phyloP scores from a whole-genome alignment of 2,329 filamentous ascomycete species.

The Emydomyces testavorans region DNA sequence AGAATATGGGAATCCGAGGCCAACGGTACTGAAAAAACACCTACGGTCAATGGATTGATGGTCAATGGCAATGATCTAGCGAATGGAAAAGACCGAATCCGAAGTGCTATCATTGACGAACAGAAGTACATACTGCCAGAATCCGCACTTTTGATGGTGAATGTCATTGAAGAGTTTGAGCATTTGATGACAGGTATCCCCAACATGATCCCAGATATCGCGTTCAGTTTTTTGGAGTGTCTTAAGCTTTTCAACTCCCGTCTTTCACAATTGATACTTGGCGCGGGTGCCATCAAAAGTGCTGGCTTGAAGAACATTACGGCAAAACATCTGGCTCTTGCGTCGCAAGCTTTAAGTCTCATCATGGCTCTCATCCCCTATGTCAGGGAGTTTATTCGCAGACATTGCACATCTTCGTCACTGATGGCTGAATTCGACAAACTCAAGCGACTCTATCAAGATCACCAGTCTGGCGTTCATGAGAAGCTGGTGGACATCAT shows the following conservation, averaged over 20 bases:
- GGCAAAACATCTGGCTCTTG: slow-evolving; percentile 84
- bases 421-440: slow-evolving; percentile 81
- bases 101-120: slow-evolving; percentile 66
- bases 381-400: slow-evolving; percentile 77
- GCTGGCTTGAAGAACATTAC: slow-evolving; percentile 93
- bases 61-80: slow-evolving; percentile 24
- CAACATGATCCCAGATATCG: slow-evolving; percentile 76
- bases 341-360: slow-evolving; percentile 79
- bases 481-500: slow-evolving; percentile 92
- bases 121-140: slow-evolving; percentile 77
- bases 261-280: slow-evolving; percentile 90
- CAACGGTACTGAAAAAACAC: slow-evolving; percentile 18
- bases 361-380: slow-evolving; percentile 79
- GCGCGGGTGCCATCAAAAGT: slow-evolving; percentile 77
- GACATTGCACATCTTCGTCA: slow-evolving; percentile 48
- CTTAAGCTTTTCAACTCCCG: slow-evolving; percentile 91
- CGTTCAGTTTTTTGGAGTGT: slow-evolving; percentile 67
- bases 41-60: slow-evolving; percentile 29
- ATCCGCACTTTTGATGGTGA: slow-evolving; percentile 69
- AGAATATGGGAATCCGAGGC: slow-evolving; percentile 41
- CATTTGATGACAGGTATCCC: slow-evolving; percentile 75
- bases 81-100: slow-evolving; percentile 49
- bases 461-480: slow-evolving; percentile 82
- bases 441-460: slow-evolving; percentile 68
- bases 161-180: slow-evolving; percentile 70